Evolutionary conservation across 2,329 filamentous ascomycete genomes (phyloP).

Genomic region (Fusarium albidum): DNA sequence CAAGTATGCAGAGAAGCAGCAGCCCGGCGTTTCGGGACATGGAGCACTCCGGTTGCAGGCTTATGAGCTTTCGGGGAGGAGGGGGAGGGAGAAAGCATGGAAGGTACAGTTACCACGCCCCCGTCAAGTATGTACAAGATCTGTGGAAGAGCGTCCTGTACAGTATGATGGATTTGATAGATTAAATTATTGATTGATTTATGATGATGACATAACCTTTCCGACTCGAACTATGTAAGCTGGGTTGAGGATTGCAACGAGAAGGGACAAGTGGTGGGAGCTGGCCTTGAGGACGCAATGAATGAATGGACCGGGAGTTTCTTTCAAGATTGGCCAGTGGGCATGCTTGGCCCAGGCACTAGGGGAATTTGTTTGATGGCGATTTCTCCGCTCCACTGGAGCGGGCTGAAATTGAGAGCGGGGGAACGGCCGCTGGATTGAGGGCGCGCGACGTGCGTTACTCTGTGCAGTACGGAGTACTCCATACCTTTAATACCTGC

Average conservation of each 20-base stretch:
- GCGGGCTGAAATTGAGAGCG: conserved; percentile 33
- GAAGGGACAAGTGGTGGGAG: not conserved
- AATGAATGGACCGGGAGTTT: conserved; percentile 1
- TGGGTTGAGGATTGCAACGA: conserved; percentile 3
- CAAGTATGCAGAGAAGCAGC: conserved; percentile 7
- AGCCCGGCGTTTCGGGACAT: conserved; percentile 27
- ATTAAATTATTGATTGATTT: not conserved
- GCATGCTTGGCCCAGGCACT: conserved; percentile 8
- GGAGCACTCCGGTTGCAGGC: not conserved
- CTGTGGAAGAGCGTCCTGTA: not conserved
- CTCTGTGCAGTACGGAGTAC: too few species aligned
- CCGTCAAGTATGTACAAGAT: too few species aligned
- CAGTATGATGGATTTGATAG: not conserved
- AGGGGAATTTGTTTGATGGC: conserved; percentile 6
- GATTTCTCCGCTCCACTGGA: conserved; percentile 29
- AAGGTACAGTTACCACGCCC: too few species aligned
- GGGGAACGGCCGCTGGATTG: conserved; percentile 40
- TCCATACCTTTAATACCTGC: not conserved
- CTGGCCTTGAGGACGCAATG: too few species aligned
- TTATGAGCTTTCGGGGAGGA: conserved; percentile 1
- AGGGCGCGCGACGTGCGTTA: conserved; percentile 30
- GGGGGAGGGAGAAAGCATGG: too few species aligned
- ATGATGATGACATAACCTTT: not conserved
- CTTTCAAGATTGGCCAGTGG: conserved; percentile 13
- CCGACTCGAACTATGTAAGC: not conserved